A percentile compares a stretch with the other conserved stretches of the same genome.
Conservation (phyloP, 495 filamentous ascomycete genomes). For the Neurospora sp. region DNA sequence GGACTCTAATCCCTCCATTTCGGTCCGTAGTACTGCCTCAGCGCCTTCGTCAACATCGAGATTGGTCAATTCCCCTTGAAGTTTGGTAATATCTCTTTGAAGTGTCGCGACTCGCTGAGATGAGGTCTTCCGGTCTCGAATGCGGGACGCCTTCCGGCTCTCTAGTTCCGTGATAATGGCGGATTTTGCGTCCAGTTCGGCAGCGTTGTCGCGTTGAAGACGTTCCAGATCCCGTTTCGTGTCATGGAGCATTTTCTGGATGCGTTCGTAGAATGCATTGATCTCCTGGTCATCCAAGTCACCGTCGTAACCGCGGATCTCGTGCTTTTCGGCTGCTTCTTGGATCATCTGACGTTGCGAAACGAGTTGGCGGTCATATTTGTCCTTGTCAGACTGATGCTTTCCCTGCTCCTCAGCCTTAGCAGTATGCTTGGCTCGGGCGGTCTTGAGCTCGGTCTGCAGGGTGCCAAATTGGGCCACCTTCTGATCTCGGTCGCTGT, state of each 20-base stretch:
- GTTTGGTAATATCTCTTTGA: slow-evolving; percentile 51
- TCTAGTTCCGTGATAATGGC: slow-evolving; percentile 57
- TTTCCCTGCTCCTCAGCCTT: slow-evolving; percentile 81
- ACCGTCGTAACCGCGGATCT: slow-evolving; percentile 72
- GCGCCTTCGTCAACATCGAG: slow-evolving; percentile 78
- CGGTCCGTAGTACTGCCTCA: slow-evolving; percentile 62
- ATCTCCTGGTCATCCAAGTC: slow-evolving; percentile 67
- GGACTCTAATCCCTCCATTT: slow-evolving; percentile 56
- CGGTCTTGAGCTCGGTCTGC: slow-evolving; percentile 47
- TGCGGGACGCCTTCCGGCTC: slow-evolving; percentile 53
- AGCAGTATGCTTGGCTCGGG: slow-evolving; percentile 46
- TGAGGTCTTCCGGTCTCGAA: slow-evolving; percentile 59
- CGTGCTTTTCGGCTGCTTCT: slow-evolving; percentile 67
- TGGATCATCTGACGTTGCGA: slow-evolving; percentile 62
- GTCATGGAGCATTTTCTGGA: slow-evolving; percentile 64
- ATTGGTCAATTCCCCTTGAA: slow-evolving; percentile 55
- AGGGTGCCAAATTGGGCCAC: slow-evolving; percentile 54
- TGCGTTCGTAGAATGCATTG: slow-evolving; percentile 63
- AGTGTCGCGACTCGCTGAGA: slow-evolving; percentile 58
- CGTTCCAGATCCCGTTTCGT: slow-evolving; percentile 68
- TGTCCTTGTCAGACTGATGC: slow-evolving; percentile 74
- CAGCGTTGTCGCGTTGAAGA: slow-evolving; percentile 59
- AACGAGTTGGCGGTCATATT: slow-evolving; percentile 69
- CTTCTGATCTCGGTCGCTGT: slow-evolving; percentile 51
- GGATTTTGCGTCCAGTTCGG: slow-evolving; percentile 58